Base-by-base conservation (phyloP, 805 yeast species). In the Wickerhamiella spandovensis region DNA sequence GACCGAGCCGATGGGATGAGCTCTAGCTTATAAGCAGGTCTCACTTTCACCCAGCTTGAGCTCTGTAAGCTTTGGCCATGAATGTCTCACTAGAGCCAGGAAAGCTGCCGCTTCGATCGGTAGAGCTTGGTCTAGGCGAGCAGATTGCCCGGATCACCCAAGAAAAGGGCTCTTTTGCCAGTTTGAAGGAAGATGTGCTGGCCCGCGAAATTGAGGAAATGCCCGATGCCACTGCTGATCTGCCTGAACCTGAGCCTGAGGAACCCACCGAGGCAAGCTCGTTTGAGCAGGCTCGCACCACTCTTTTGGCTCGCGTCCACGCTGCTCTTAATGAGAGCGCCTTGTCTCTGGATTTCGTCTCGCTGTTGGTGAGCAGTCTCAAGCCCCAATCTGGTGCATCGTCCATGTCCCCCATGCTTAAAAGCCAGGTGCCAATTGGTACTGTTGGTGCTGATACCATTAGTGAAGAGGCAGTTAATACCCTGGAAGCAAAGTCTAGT, bases 281-380 rank as follows among this genome's bases (percentile, higher is more conserved):
- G 25, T 59, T 59, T 32, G 61, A 57, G 17, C 62, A 62, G 37
- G 51, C 55, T 25, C 54, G 66, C 23, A 53, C 55, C 5, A 59
- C 55, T 47, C 52, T 61, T 44, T 54, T 56, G 39, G 53, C 53
- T 24, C 56, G 53, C 44, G 58, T 61, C 25, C 55, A 77, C 49
- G 64, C 78, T 0, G 95, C 97, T 1, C 70, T 85, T 57, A 92
- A 90, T 62, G 97, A 92, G 61, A 80, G 95, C 0, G 88, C 96
- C 0, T 66, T 92, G 38, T 81, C 95, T 1, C 69, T 89, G 51
- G 98, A 90, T 61, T 84, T 89, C 55, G 82, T 90, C 1, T 86
- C 96, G 1, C 71, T 90, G 53, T 68, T 92, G 51, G 74, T 90
- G 43, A 83, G 95, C 18, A 76, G 85, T 10, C 78, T 78, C 10